These are phyloP conservation scores for Cladosporium oxysporum DNA, from an alignment of 2,329 filamentous ascomycete genomes.

Conservation along the genomic window DNA sequence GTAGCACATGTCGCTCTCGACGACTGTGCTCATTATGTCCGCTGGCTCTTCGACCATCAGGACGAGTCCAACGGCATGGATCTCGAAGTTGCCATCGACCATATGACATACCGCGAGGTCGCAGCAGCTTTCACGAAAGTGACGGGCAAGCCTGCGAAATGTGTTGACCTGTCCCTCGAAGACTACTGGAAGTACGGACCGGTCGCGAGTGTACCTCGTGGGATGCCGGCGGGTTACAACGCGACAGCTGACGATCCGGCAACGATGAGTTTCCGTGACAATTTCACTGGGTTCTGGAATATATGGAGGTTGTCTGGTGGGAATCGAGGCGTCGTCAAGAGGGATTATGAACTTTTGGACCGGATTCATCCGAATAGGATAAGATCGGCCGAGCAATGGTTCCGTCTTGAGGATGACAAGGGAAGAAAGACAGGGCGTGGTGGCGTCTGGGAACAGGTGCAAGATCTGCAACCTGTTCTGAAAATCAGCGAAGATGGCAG, in stretches of 20 bases:
- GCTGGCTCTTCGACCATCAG: slow-evolving; percentile 36
- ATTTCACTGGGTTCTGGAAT: slow-evolving; percentile 57
- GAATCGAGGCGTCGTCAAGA: slow-evolving; percentile 45
- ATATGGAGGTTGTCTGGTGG: slow-evolving; percentile 46
- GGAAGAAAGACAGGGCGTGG: slow-evolving; percentile 17
- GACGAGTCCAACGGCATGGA: slow-evolving; percentile 31
- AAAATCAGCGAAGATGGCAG: slow-evolving; percentile 23
- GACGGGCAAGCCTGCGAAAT: slow-evolving; percentile 37
- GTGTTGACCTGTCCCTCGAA: slow-evolving; percentile 31
- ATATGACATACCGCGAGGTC: slow-evolving; percentile 34
- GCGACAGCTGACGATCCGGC: slow-evolving; percentile 39
- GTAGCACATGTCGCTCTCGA: slow-evolving; percentile 34
- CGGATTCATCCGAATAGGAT: slow-evolving; percentile 55
- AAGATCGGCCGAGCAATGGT: slow-evolving; percentile 53
- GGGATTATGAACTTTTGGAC: slow-evolving; percentile 54
- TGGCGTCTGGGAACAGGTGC: slow-evolving; percentile 20
- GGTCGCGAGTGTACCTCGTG: slow-evolving; percentile 46
- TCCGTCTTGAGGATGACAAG: slow-evolving; percentile 29
- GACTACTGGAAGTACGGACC: slow-evolving; percentile 40
- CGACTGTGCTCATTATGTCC: slow-evolving; percentile 32
- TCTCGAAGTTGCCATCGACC: slow-evolving; percentile 33
- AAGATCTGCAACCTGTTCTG: slow-evolving; percentile 21
- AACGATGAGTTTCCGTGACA: slow-evolving; percentile 46
- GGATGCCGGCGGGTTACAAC: slow-evolving; percentile 27
- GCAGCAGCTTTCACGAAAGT: slow-evolving; percentile 37